Evolutionary conservation across 345 rosid genomes (phyloP), one percentile per base, ranked within the genome.

Genomic region (Brassica cretica): DNA sequence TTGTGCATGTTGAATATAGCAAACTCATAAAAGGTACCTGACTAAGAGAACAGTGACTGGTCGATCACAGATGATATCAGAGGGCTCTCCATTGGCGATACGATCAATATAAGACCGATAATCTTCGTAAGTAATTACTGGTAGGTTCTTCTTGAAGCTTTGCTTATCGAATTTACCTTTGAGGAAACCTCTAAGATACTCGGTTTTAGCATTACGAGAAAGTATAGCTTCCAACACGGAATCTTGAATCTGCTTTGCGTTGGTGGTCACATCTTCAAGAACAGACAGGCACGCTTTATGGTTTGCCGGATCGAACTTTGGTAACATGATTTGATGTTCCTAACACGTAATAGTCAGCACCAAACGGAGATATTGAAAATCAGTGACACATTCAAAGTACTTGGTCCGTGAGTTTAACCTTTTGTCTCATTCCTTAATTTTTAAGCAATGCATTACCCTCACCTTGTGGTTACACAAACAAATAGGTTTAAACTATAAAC

Each of bases 261-360:
- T 85, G 62, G 68, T 62, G 3, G 98, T 51, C 58, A 51, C 58
- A 6, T 51, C 58, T 15, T 93, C 95, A 63, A 91, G 80, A 39
- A 89, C 51, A 81, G 84, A 76, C 72, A 91, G 66, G 21, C 91
- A 92, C 1, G 86, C 86, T 82, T 88, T 86, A 1, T 69, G 80
- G 82, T 90, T 88, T 18, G 85, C 80, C 8, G 86, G 92, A 73
- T 93, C 95, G 53, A 21, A 89, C 66, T 66, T 81, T 21, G 86
- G 90, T 76, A 91, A 81, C 95, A 89, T 87, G 68, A 3, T 27
- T 77, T 10, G 46, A 9, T 39, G 5, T 44, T 44, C 8, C 19
- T 51, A n/a, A n/a, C 5, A 51, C 18, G 32, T 59, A 24, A 59
- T 24, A 11, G 32, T 24, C 6, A 58, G 63, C 30, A 58, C 30